Conservation (phyloP, 2,329 filamentous ascomycete genomes). For the Metarhizium guizhouense region DNA sequence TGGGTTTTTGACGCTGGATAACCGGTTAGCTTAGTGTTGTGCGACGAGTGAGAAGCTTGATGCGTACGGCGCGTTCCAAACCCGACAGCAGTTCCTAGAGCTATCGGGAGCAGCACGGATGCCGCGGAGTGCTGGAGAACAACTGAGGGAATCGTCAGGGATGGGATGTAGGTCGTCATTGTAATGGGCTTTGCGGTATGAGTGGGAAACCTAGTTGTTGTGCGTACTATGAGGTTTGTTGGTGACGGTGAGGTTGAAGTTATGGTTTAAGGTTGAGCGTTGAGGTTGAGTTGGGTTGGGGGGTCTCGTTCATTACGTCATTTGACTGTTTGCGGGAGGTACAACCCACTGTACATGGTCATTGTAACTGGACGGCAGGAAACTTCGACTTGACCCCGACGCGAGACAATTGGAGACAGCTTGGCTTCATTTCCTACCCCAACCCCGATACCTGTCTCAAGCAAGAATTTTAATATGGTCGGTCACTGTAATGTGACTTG, state of each 20-base stretch:
- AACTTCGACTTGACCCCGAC: too few relatives aligned
- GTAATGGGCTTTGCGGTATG: constrained; percentile 13
- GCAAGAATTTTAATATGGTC: too few relatives aligned
- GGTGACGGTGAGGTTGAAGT: background rate
- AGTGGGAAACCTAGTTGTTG: background rate
- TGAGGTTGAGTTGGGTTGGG: too few relatives aligned
- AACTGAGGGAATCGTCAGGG: constrained; percentile 61
- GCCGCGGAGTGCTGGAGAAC: constrained; percentile 64
- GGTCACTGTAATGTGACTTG: too few relatives aligned
- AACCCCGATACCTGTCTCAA: too few relatives aligned
- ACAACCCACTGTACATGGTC: too few relatives aligned
- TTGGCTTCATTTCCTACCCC: too few relatives aligned
- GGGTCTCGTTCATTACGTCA: background rate
- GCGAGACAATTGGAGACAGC: too few relatives aligned
- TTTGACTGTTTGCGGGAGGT: background rate
- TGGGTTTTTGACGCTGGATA: constrained; percentile 44
- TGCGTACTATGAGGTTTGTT: background rate
- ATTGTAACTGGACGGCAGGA: too few relatives aligned
- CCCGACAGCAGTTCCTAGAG: constrained; percentile 64
- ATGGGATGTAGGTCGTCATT: constrained; percentile 77
- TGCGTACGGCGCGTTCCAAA: constrained; percentile 56
- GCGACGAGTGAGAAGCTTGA: background rate
- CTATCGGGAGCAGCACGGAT: constrained; percentile 68
- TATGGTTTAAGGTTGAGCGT: background rate
- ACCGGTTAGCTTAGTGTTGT: background rate